phyloP scores from a whole-genome alignment of 2,329 filamentous ascomycete species.

The Fusarium succisae region DNA sequence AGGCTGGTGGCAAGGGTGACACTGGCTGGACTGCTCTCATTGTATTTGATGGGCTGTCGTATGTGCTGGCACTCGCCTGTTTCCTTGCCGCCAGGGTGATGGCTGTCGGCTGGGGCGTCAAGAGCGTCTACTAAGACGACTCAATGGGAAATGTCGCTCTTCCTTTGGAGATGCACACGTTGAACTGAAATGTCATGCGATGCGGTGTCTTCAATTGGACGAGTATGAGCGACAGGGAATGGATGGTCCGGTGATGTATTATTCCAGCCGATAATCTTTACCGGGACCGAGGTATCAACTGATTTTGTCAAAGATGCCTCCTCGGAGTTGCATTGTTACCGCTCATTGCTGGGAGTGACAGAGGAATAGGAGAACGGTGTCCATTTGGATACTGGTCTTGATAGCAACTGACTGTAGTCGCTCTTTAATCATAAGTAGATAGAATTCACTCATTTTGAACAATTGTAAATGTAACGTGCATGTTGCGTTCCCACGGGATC shows the following conservation, averaged over 20 bases:
- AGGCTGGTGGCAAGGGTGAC: conserved; percentile 38
- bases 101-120: conserved; percentile 31
- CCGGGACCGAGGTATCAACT: conserved; percentile 12
- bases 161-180: neutral
- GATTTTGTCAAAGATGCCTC: conserved; percentile 1
- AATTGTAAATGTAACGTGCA: neutral
- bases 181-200: conserved; percentile 23
- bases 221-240: neutral
- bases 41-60: conserved; percentile 49
- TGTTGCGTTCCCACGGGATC: conserved; percentile 8
- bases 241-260: conserved; percentile 16
- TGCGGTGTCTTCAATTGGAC: neutral
- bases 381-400: neutral
- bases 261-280: conserved; percentile 4
- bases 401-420: neutral
- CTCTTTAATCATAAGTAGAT: neutral
- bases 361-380: neutral
- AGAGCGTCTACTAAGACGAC: conserved; percentile 22
- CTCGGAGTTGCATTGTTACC: conserved; percentile 1
- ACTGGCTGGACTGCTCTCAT: conserved; percentile 52
- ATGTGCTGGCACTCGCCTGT: conserved; percentile 30
- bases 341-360: neutral
- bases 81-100: conserved; percentile 31
- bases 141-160: neutral
- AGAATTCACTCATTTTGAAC: neutral